Percentiles rank a stretch among this genome's conserved stretches.
Conservation (phyloP, 345 rosid species). For the Psidium friedrichsthalianum region DNA sequence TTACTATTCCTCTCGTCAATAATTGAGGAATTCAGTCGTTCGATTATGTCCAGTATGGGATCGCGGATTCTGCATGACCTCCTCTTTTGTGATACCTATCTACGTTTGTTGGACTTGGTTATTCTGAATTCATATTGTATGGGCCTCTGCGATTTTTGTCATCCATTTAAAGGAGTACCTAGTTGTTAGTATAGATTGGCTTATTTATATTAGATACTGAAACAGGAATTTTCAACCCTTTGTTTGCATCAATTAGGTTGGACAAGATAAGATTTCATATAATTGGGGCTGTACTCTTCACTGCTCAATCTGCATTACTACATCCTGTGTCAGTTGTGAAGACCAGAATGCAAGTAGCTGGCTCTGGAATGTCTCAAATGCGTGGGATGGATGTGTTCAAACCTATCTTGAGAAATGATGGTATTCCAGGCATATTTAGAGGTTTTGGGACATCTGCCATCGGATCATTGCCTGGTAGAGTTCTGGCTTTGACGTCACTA, state of each 20-base stretch:
- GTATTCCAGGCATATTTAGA: slow-evolving; percentile 36
- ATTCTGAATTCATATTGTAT: background rate
- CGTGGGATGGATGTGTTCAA: slow-evolving; percentile 22
- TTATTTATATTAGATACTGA: background rate
- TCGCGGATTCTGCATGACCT: background rate
- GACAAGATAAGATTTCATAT: slow-evolving; percentile 56
- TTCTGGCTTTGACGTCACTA: slow-evolving; percentile 45
- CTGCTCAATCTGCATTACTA: slow-evolving; percentile 41
- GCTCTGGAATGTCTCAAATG: slow-evolving; percentile 27
- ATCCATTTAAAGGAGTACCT: background rate
- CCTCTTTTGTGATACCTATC: background rate
- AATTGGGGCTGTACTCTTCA: slow-evolving; percentile 47
- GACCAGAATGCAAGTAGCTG: slow-evolving; percentile 55
- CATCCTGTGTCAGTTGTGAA: slow-evolving; percentile 54
- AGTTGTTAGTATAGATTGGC: background rate
- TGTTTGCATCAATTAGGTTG: slow-evolving; percentile 13
- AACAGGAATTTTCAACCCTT: background rate
- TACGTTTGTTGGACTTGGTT: background rate
- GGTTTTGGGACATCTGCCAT: slow-evolving; percentile 55
- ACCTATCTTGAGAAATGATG: slow-evolving; percentile 30
- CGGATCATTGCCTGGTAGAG: slow-evolving; percentile 52
- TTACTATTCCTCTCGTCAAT: background rate
- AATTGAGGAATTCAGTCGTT: background rate
- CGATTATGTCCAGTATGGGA: background rate
- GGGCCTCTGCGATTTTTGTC: background rate